Evolutionary conservation across 345 rosid species (phyloP), one percentile per base, ranked within the genome.

Genomic region (Noccaea bulbosa): DNA sequence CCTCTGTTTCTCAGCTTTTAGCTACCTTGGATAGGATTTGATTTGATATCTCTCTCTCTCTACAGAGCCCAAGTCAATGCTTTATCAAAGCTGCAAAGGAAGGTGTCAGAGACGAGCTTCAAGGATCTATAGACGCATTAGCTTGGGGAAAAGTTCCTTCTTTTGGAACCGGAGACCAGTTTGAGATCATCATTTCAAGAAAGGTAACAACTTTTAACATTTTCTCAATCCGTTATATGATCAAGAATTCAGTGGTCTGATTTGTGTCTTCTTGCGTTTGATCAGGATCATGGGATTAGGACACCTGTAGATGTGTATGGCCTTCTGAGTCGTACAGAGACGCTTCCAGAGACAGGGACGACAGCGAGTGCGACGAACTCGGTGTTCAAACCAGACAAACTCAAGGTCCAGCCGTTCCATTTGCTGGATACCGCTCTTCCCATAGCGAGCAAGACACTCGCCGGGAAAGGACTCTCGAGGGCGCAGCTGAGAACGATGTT

Each of bases 41-140:
- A 33, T 60, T 17, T 57, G 11, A 50, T n/a, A n/a, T n/a, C 43
- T 34, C 33, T 70, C 43, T 69, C 65, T 53, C 4, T 33, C 20
- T 74, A 71, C 79, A 94, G 99, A 88, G 79, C 68, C 99, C 99
- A 61, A 90, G 99, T 56, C 72, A 79, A 70, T 77, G 82, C 70
- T 88, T 94, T 69, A 78, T 89, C 48, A 91, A 87, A 79, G 98
- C 95, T 67, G 98, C 97, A 3, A 94, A 94, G 81, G 83, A 80
- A 37, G 96, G 82, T 67, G 75, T 72, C 2, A 62, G 11, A 34
- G 98, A 91, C 70, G 71, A 84, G 76, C 91, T 94, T 62, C 87
- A 81, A 63, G 99, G 99, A 43, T 83, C 86, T 58, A 41, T 94
- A 2, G 99, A 91, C 69, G 85, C 96, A 11, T 77, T 94, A 66